These are phyloP conservation scores for Lasiosphaeria miniovina DNA, from an alignment of 495 filamentous ascomycete genomes.

Conservation along the genomic window DNA sequence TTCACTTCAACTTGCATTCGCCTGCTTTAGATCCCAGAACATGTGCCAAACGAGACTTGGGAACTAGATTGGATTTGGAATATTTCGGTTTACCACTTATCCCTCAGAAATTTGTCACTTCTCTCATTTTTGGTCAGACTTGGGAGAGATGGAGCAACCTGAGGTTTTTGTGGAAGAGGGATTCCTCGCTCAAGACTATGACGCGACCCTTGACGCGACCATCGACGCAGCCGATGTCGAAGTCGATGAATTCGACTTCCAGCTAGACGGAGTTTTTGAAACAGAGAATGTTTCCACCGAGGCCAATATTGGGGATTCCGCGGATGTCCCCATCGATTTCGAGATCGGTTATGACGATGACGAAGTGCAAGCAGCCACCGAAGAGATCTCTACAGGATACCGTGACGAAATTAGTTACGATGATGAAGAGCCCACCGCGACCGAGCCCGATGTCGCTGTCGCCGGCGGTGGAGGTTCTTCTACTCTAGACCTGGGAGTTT, in stretches of 20 bases:
- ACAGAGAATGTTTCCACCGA: slow-evolving; percentile 1
- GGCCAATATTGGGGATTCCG: neutral
- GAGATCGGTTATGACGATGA: slow-evolving; percentile 24
- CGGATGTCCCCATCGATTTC: slow-evolving; percentile 9
- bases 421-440: slow-evolving; percentile 20
- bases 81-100: neutral
- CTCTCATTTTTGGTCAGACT: neutral
- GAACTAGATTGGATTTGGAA: too few species aligned
- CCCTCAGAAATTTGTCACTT: neutral
- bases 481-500: neutral
- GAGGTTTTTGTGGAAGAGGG: slow-evolving; percentile 19
- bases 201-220: slow-evolving; percentile 20
- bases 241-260: slow-evolving; percentile 32
- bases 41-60: too few species aligned
- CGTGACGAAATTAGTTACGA: slow-evolving; percentile 34
- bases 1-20: too few species aligned
- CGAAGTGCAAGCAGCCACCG: slow-evolving; percentile 15
- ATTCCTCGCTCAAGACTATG: slow-evolving; percentile 27
- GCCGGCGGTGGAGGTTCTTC: neutral
- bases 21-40: too few species aligned
- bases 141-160: slow-evolving; percentile 27
- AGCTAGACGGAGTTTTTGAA: slow-evolving; percentile 20
- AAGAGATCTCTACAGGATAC: slow-evolving; percentile 19
- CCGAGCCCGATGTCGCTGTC: neutral
- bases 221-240: slow-evolving; percentile 10